A percentile compares a stretch with the other conserved stretches of the same genome.
Evolutionary conservation across 2,329 filamentous ascomycete genomes (phyloP).

Genomic region (Exophiala oligosperma): DNA sequence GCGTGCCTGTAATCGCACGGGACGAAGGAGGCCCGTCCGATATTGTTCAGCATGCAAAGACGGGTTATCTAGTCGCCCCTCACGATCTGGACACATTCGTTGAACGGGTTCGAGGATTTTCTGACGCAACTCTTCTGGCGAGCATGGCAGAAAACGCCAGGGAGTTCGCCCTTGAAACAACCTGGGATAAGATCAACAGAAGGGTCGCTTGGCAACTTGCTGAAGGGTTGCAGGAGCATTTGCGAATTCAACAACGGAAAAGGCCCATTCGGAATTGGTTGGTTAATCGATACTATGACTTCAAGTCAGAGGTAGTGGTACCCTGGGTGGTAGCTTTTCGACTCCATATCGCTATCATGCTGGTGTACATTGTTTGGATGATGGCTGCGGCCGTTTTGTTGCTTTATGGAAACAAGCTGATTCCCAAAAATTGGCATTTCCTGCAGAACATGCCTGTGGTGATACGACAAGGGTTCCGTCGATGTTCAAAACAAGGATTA

Average conservation of each 20-base stretch:
- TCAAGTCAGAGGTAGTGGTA: constrained; percentile 21
- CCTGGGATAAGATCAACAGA: constrained; percentile 72
- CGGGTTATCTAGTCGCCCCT: constrained; percentile 62
- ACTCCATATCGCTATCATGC: constrained; percentile 33
- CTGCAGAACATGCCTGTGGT: constrained; percentile 7
- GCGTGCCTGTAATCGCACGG: constrained; percentile 67
- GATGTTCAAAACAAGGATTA: constrained; percentile 10
- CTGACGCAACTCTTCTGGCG: constrained; percentile 47
- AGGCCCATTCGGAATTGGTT: constrained; percentile 29
- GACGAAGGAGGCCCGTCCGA: constrained; percentile 70
- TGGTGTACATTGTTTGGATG: constrained; percentile 40
- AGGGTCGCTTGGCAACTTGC: constrained; percentile 66
- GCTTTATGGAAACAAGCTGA: constrained; percentile 34
- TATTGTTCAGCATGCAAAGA: constrained; percentile 60
- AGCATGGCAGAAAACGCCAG: constrained; percentile 53
- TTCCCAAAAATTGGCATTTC: constrained; percentile 9
- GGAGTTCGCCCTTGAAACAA: constrained; percentile 61
- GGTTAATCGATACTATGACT: constrained; percentile 20
- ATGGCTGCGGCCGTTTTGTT: constrained; percentile 40
- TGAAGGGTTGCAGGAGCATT: constrained; percentile 43
- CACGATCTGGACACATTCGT: constrained; percentile 62
- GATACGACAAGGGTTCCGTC: constrained; percentile 7
- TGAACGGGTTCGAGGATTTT: constrained; percentile 52
- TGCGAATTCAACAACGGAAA: constrained; percentile 16
- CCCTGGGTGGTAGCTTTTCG: constrained; percentile 31